Base-by-base conservation (phyloP, 352 stramenopile species). In the Globisporangium echinulatum region DNA sequence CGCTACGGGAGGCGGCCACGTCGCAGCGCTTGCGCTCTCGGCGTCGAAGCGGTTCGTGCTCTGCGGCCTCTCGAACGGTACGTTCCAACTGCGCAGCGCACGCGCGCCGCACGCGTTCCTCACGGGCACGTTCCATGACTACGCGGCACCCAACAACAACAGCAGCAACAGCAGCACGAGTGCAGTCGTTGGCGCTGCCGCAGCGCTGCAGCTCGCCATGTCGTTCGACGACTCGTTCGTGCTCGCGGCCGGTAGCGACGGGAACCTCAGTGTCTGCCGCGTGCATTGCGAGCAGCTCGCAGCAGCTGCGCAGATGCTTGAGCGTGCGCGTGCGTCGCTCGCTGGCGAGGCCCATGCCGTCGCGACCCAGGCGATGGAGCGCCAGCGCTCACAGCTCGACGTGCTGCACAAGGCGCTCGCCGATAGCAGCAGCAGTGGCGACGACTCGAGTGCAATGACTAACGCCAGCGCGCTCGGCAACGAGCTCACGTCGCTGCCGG, bases 221-320 rank as follows among this genome's bases (percentile, higher is more conserved):
- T 94, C 81, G 13, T 96, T 88, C 40, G 89, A 97, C 64, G 87
- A 96, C 50, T 81, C 77, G 38, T 96, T 87, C 38, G 63, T 93
- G 1, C 37, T 97, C 14, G 74, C 76, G 33, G 74, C 69, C 5
- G 89, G 87, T 11, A 67, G 58, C 17, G 89, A 97, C 50, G 87
- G 89, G 6, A 82, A 90, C 40, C 51, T 97, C 4, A 88, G 79
- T 33, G 71, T 94, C 48, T 74, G 73, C 38, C 76, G 85, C 10
- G 46, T 96, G 1, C 58, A 88, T 52, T 66, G 52, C n/a, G 75
- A 87, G 14, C 83, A 85, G 49, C 54, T 91, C 25, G 69, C 73
- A 4, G 63, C 76, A n/a, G 63, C 71, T 0, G 68, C 82, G 0
- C 62, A 67, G 25, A 54, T 71, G 7, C 59, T 92, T 5, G 57